A percentile compares a stretch with the other conserved stretches of the same genome.
Evolutionary conservation across 2,329 filamentous ascomycete species (phyloP).

Genomic region (Sclerotinia spermophila): DNA sequence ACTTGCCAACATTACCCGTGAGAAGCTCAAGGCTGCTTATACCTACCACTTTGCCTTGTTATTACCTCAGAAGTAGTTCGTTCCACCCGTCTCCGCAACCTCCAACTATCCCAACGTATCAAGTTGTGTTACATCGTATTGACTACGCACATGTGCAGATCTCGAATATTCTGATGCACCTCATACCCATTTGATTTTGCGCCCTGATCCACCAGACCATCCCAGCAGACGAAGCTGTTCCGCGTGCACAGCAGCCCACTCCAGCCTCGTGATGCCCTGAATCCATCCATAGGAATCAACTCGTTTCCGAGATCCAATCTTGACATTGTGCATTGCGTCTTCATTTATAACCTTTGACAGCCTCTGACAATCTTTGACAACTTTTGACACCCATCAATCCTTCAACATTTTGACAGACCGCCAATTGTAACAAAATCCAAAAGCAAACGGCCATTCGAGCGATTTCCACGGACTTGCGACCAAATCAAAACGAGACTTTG

Average conservation of each 20-base stretch:
- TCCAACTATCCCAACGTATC: background rate
- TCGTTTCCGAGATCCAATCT: background rate
- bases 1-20: slow-evolving; percentile 97
- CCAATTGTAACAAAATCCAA: background rate
- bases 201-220: slow-evolving; percentile 18
- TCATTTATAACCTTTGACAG: background rate
- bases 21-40: slow-evolving; percentile 98
- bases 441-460: background rate
- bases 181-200: background rate
- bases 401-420: background rate
- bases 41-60: slow-evolving; percentile 85
- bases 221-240: background rate
- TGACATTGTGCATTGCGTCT: background rate
- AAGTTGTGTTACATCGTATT: slow-evolving; percentile 8
- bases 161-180: slow-evolving; percentile 5
- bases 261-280: slow-evolving; percentile 18
- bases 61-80: background rate
- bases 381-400: background rate
- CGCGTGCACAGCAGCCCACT: slow-evolving; percentile 11
- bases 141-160: slow-evolving; percentile 7
- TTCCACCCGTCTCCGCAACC: background rate
- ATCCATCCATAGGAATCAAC: background rate
- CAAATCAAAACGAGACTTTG: background rate
- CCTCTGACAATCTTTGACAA: too few relatives aligned
- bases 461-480: background rate